Base-by-base conservation (phyloP, 2,329 filamentous ascomycete species). In the Metarhizium anisopliae region DNA sequence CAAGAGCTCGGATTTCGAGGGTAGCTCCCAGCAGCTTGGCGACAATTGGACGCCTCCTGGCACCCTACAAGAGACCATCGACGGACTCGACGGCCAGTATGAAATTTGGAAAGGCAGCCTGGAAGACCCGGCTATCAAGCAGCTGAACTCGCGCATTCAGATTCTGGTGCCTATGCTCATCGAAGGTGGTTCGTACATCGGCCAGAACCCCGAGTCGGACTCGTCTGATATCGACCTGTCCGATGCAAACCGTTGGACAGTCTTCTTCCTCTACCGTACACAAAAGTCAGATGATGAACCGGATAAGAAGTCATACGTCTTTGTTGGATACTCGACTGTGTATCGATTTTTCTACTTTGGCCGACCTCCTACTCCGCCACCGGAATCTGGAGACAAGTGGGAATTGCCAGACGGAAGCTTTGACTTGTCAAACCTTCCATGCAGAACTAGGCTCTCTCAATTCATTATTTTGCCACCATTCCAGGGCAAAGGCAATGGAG, bases 391-490 rank as follows among this genome's bases (percentile, higher is more conserved):
- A 35, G 64, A 63, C 20, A 67, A 73, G 14, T 77, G 75, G 71
- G 75, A 77, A 67, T 64, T 81, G 57, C 69, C 74, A 53, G 57
- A 68, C 61, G 64, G 73, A 43, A 69, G 79, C 36, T 69, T 80
- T 50, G 72, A 77, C 50, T 75, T 86, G 60, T 69, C 81, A 4
- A 74, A 85, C 51, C 78, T 92, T 2, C 87, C 89, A 13, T 87
- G 86, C 63, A 85, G 93, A 43, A 84, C 90, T 58, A 82, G 95
- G 49, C 89, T 99, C 61, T 95, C 93, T 0, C 94, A 99, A 69
- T 97, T 97, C 70, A 67, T 99, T 58, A 86, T 99, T 59, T 77
- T 99, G 11, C 92, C 92, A 2, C 87, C 90, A 6, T 95, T 90
- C 70, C 92, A 96, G 68, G 80, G 82, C 59, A 82, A 84, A 59